Evolutionary conservation across 805 yeast species (phyloP).

Genomic region (Monosporozyma yasuniensis): DNA sequence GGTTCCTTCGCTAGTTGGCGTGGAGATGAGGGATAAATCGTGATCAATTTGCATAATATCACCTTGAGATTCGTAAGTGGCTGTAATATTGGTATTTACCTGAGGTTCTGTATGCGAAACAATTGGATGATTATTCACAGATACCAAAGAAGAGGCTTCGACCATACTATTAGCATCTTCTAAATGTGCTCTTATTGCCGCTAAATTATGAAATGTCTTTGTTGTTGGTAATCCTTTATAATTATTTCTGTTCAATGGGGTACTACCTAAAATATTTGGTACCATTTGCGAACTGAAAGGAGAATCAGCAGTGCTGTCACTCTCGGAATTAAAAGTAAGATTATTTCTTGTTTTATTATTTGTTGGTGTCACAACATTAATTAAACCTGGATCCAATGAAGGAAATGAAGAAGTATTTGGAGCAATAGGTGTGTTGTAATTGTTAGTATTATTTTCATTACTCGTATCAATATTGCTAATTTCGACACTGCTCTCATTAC

Average conservation of each 20-base stretch:
- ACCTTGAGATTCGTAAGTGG: not conserved
- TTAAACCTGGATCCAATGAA: conserved; percentile 18
- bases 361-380: conserved; percentile 6
- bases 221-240: not conserved
- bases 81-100: not conserved
- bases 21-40: not conserved
- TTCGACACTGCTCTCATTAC: no score
- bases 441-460: no score
- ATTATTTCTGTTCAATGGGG: conserved; percentile 7
- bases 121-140: not conserved
- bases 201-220: not conserved
- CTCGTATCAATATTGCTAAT: no score
- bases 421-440: not conserved
- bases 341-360: not conserved
- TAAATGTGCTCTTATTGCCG: not conserved
- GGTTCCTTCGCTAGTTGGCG: not conserved
- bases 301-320: not conserved
- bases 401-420: not conserved
- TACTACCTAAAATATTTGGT: conserved; percentile 18
- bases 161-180: not conserved
- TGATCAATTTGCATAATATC: not conserved
- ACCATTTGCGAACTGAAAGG: not conserved
- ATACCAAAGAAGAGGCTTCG: not conserved
- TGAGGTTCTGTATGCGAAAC: not conserved
- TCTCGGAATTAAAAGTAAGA: not conserved